phyloP scores from a whole-genome alignment of 148 eudicot species.

The Rhododendron ovatum region DNA sequence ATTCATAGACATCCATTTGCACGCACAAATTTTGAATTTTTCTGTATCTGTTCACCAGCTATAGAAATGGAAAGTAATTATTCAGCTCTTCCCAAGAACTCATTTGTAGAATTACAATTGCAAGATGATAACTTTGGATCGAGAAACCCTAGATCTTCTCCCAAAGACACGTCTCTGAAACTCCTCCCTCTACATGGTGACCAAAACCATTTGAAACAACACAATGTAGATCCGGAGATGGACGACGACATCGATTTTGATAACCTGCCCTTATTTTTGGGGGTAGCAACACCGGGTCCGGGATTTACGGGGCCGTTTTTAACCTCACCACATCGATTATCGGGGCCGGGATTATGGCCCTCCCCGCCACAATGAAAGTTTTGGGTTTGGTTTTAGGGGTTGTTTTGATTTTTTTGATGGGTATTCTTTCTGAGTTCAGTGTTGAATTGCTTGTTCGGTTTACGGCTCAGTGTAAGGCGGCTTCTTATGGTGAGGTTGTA shows the following conservation, averaged over 20 bases:
- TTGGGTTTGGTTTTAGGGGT: constrained; percentile 68
- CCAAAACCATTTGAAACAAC: constrained; percentile 17
- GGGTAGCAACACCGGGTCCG: constrained; percentile 49
- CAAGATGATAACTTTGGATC: constrained; percentile 25
- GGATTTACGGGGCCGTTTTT: constrained; percentile 80
- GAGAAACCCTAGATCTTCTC: constrained; percentile 15
- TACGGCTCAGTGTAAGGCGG: constrained; percentile 63
- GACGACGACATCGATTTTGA: constrained; percentile 53
- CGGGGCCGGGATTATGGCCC: constrained; percentile 99
- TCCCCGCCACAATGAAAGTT: constrained; percentile 94
- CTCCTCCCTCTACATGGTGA: constrained; percentile 27
- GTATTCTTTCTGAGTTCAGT: constrained; percentile 79
- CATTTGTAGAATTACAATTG: constrained; percentile 29
- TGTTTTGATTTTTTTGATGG: constrained; percentile 68
- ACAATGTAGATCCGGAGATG: constrained; percentile 25
- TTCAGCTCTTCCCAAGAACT: constrained; percentile 34
- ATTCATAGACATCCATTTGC: neutral
- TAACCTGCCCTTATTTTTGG: constrained; percentile 59
- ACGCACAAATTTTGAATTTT: neutral
- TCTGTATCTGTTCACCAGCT: neutral
- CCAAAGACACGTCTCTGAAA: constrained; percentile 17
- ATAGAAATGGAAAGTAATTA: constrained; percentile 36
- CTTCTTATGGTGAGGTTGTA: constrained; percentile 85
- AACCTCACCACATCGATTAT: constrained; percentile 82
- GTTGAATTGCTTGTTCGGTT: constrained; percentile 72